Percentiles rank a stretch among this genome's conserved stretches.
Evolutionary conservation across 805 yeast genomes (phyloP).

Genomic region (Metschnikowia lunata): DNA sequence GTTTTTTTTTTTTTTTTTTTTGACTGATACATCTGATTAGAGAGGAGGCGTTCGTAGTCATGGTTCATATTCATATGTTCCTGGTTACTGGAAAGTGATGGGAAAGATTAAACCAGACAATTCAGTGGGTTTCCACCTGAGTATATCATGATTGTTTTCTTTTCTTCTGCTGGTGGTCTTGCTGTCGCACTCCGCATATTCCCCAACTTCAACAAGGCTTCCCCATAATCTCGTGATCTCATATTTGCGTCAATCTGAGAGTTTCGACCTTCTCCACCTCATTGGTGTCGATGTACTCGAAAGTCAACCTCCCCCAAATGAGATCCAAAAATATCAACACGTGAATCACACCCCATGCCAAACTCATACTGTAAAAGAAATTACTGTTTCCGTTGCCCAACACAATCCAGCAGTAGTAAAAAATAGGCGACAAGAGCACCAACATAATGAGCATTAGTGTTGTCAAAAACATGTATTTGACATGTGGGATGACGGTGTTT

Average conservation of each 20-base stretch:
- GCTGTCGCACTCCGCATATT: no score
- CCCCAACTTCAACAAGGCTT: no score
- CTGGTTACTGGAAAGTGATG: no score
- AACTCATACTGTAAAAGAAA: constrained; percentile 90
- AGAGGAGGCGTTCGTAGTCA: no score
- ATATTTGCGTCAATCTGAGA: constrained; percentile 49
- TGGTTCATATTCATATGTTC: no score
- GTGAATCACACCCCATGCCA: constrained; percentile 71
- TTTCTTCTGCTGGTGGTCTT: no score
- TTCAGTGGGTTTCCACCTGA: no score
- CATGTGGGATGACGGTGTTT: constrained; percentile 42
- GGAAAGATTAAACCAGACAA: no score
- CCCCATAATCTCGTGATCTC: background rate
- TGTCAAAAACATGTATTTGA: constrained; percentile 43
- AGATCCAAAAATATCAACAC: constrained; percentile 68
- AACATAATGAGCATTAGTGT: constrained; percentile 48
- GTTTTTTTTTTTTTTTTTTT: no score
- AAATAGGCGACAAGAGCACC: constrained; percentile 74
- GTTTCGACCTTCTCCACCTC: constrained; percentile 29
- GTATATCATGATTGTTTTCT: no score
- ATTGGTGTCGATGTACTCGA: constrained; percentile 50
- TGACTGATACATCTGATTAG: no score
- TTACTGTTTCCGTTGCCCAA: constrained; percentile 94
- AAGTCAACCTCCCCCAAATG: constrained; percentile 71
- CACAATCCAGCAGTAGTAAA: constrained; percentile 91